Percentiles rank a stretch among this genome's conserved stretches.
These are phyloP conservation scores for Closterium sp. DNA, from an alignment of 139 green algal species.

Conservation along the genomic window DNA sequence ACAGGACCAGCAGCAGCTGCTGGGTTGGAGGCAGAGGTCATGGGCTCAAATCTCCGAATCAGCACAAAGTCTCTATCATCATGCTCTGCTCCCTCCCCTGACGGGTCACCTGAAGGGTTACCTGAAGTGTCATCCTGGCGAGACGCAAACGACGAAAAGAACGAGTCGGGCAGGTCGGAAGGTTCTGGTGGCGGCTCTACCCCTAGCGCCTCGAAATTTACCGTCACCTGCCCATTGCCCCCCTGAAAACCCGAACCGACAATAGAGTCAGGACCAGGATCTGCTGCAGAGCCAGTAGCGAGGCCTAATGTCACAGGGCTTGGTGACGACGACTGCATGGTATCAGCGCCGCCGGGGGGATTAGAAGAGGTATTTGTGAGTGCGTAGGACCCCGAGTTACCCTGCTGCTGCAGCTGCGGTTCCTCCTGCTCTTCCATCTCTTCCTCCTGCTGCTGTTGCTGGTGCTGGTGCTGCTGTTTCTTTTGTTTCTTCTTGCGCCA, in stretches of 20 bases:
- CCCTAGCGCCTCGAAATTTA: background rate
- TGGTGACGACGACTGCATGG: too few relatives aligned
- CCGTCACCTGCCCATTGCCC: background rate
- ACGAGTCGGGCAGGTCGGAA: background rate
- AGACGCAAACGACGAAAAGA: background rate
- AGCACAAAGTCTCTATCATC: background rate
- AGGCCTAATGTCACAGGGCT: too few relatives aligned
- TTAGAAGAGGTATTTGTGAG: background rate
- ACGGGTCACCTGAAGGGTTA: background rate
- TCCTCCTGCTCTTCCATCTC: background rate
- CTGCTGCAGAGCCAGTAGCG: background rate
- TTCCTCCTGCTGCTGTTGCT: too few relatives aligned
- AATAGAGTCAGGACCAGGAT: background rate
- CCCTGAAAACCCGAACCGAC: background rate
- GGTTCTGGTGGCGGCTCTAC: background rate
- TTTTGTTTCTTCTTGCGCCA: background rate
- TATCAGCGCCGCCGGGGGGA: too few relatives aligned
- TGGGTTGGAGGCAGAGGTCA: background rate
- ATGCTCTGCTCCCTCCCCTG: background rate
- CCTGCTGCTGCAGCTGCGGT: background rate
- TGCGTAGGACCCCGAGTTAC: background rate
- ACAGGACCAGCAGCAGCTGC: background rate
- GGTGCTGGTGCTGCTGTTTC: background rate
- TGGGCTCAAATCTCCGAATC: background rate
- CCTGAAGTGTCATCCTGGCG: background rate